Evolutionary conservation across 345 rosid genomes (phyloP), one percentile per base, ranked within the genome.

Genomic region (Boechera divaricarpa): DNA sequence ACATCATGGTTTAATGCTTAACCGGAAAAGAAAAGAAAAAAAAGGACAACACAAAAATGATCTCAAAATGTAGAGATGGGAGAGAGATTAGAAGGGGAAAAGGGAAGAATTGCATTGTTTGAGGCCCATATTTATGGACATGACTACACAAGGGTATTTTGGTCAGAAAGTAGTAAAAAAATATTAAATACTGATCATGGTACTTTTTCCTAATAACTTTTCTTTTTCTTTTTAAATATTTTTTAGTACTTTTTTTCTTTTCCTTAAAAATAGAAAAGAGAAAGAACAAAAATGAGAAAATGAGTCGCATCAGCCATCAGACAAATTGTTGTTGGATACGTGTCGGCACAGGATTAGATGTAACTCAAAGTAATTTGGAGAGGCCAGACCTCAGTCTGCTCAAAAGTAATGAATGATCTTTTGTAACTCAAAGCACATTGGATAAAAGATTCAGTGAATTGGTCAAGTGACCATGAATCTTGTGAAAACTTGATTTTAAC

Each of bases 81-180:
- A 72, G 73, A 13, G 39, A 70, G 73, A 85, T 29, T 77, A 84
- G 88, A 82, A 87, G 88, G 63, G 79, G 82, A 91, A 89, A 83
- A 91, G 96, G 97, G 97, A 89, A 87, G 92, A 88, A 86, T 58
- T 80, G 95, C 85, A 76, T 83, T 49, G 68, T 79, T 29, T 83
- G 87, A 77, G 88, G 48, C 76, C 70, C 80, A 62, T 85, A 91
- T 86, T 91, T 93, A 93, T 73, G 76, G 87, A 15, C 79, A 38
- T 32, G 7, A 29, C 83, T 73, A 80, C 24, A 0, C 5, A 32
- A 49, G 41, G 86, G 63, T 69, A 52, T 32, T 61, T 52, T 69
- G 16, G 69, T 76, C 63, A 75, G 26, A 48, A 1, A 3, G 0
- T 67, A 3, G 10, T 57, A 58, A 48, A 56, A 57, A 6, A 44